These are phyloP conservation scores for Colletotrichum caudatum DNA, from an alignment of 2,329 filamentous ascomycete genomes.

Conservation along the genomic window DNA sequence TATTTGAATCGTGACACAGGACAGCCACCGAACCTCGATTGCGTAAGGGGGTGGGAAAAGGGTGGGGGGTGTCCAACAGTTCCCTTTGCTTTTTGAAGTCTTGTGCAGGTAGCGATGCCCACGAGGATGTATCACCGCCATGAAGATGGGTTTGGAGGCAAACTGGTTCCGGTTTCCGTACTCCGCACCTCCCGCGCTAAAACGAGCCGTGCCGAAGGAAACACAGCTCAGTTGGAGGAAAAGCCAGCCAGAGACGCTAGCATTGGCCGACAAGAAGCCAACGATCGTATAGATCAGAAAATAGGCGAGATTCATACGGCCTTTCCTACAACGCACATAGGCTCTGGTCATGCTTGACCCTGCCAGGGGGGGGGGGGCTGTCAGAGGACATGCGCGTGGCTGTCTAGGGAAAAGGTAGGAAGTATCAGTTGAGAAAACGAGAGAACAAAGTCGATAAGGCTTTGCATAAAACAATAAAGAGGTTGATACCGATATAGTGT, in stretches of 20 bases:
- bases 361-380: not conserved
- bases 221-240: not conserved
- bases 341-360: not conserved
- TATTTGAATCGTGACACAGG: not conserved
- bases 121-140: too few species aligned
- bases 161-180: not conserved
- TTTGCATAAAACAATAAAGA: not conserved
- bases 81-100: not conserved
- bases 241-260: too few species aligned
- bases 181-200: not conserved
- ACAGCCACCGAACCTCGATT: not conserved
- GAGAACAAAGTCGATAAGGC: not conserved
- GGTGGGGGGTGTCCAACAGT: not conserved
- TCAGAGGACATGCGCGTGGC: not conserved
- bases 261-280: not conserved
- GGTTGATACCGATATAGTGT: slow-evolving; percentile 11
- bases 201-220: not conserved
- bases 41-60: not conserved
- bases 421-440: not conserved
- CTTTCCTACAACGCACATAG: not conserved
- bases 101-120: not conserved
- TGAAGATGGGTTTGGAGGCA: not conserved
- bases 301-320: too few species aligned
- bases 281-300: not conserved
- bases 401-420: not conserved